Evolutionary conservation across 352 stramenopile species (phyloP).

Genomic region (Vaucheria bursata): DNA sequence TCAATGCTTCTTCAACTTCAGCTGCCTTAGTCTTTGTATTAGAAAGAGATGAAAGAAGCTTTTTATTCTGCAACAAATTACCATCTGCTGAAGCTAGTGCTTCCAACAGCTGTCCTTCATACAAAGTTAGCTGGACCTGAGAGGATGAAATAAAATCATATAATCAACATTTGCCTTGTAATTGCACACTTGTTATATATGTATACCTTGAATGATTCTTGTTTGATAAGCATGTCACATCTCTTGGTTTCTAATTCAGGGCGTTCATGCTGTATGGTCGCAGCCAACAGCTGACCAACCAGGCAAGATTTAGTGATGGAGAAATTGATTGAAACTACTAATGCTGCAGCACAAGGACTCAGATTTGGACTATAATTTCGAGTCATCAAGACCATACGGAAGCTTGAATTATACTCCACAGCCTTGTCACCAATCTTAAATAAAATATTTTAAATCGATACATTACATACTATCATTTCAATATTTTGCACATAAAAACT

Average conservation of each 20-base stretch:
- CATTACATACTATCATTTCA: too few relatives aligned
- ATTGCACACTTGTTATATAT: not conserved
- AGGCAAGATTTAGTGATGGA: conserved; percentile 80
- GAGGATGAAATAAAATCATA: not conserved
- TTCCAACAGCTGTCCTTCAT: conserved; percentile 85
- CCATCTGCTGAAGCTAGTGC: conserved; percentile 80
- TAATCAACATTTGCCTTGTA: not conserved
- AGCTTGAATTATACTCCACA: conserved; percentile 89
- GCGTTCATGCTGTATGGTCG: conserved; percentile 85
- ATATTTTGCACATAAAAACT: too few relatives aligned
- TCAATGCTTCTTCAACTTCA: conserved; percentile 76
- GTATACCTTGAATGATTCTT: conserved; percentile 85
- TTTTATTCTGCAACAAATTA: conserved; percentile 87
- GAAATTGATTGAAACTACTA: conserved; percentile 88
- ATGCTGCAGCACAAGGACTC: conserved; percentile 69
- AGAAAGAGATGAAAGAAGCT: conserved; percentile 82
- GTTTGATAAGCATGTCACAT: conserved; percentile 72
- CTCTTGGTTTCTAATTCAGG: conserved; percentile 84
- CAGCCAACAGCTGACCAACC: conserved; percentile 79
- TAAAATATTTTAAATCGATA: too few relatives aligned
- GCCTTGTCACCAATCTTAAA: conserved; percentile 13
- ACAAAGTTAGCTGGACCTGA: conserved; percentile 65
- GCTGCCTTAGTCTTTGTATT: conserved; percentile 79
- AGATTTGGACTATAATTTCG: conserved; percentile 74
- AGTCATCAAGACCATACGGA: conserved; percentile 79